Percentiles rank a stretch among this genome's conserved stretches.
Evolutionary conservation across 768 basidiomycete genomes (phyloP).

Genomic region (Boletus reticuloceps): DNA sequence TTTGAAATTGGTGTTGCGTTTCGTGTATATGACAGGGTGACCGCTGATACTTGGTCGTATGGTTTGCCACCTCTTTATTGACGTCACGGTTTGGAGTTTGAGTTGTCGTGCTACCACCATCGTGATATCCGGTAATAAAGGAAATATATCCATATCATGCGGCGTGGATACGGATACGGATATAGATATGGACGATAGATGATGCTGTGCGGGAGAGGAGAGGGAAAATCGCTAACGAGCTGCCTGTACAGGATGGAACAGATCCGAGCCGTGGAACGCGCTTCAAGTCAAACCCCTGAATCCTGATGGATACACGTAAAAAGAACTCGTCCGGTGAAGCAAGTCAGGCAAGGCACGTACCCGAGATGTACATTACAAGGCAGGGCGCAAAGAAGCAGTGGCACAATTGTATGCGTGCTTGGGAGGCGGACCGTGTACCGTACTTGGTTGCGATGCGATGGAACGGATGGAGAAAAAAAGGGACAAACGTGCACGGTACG

Average conservation of each 20-base stretch:
- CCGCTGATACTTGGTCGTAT: no score
- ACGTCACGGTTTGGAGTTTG: no score
- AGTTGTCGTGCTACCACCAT: no score
- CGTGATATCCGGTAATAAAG: no score
- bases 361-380: neutral
- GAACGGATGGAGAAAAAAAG: neutral
- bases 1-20: no score
- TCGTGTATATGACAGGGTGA: no score
- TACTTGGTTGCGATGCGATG: neutral
- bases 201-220: neutral
- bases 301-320: conserved; percentile 4
- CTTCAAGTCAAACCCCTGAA: neutral
- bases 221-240: neutral
- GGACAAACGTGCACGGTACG: neutral
- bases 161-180: neutral
- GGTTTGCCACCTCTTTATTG: no score
- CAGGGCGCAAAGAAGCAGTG: neutral
- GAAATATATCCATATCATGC: no score
- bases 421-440: neutral
- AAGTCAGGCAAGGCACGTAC: neutral
- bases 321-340: neutral
- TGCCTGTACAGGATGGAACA: neutral
- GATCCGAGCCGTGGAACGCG: conserved; percentile 3
- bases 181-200: neutral
- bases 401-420: neutral